A percentile compares a stretch with the other conserved stretches of the same genome.
Evolutionary conservation across 495 filamentous ascomycete genomes (phyloP).

Genomic region (Aspergillus sclerotiicarbonarius): DNA sequence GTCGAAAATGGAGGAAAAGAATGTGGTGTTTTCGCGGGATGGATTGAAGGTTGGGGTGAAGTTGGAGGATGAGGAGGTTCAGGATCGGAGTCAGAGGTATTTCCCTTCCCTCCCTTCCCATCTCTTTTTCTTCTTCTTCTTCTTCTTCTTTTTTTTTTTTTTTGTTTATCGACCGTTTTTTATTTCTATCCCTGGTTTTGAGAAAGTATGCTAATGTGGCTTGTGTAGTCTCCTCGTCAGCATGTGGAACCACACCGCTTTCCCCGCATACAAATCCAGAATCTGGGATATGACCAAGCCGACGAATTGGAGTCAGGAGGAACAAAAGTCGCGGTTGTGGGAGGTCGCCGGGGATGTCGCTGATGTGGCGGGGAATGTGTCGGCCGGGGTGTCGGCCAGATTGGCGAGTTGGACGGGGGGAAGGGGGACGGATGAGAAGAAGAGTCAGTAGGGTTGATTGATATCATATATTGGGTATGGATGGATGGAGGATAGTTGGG

Average conservation of each 20-base stretch:
- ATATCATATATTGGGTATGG: too few relatives aligned
- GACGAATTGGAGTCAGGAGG: constrained; percentile 18
- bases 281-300: constrained; percentile 51
- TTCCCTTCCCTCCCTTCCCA: constrained; percentile 1
- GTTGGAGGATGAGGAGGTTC: constrained; percentile 71
- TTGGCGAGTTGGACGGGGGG: too few relatives aligned
- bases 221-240: constrained; percentile 62
- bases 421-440: too few relatives aligned
- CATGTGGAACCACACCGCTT: constrained; percentile 68
- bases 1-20: constrained; percentile 77
- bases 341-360: too few relatives aligned
- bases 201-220: neutral
- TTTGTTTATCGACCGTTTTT: neutral
- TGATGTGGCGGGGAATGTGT: too few relatives aligned
- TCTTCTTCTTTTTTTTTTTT: constrained; percentile 1
- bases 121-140: constrained; percentile 1
- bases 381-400: too few relatives aligned
- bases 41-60: constrained; percentile 80
- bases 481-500: too few relatives aligned
- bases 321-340: constrained; percentile 32
- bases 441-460: too few relatives aligned
- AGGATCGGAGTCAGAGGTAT: constrained; percentile 76
- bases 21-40: constrained; percentile 78
- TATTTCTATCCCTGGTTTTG: neutral
- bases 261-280: constrained; percentile 58